A percentile compares a stretch with the other conserved stretches of the same genome.
Evolutionary conservation across 257 asterid genomes (phyloP).

Genomic region (Euphrasia confusa): DNA sequence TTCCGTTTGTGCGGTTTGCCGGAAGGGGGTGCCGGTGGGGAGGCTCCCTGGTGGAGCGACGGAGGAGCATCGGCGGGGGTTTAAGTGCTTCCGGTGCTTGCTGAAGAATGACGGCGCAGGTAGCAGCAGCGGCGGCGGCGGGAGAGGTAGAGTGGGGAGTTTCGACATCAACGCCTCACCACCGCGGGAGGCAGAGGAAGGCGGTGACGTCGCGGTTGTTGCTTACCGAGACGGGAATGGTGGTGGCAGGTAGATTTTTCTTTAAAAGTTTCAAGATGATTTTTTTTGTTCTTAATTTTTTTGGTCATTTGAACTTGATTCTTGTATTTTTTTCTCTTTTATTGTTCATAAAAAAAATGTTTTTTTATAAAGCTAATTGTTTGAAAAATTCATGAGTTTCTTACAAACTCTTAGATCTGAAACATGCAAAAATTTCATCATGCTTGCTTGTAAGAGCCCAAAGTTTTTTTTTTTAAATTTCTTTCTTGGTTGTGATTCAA

Average conservation of each 20-base stretch:
- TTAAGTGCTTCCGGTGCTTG: constrained; percentile 67
- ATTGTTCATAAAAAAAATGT: neutral
- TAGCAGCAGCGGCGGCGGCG: constrained; percentile 20
- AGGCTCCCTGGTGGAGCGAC: constrained; percentile 26
- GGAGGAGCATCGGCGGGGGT: constrained; percentile 38
- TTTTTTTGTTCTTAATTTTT: neutral
- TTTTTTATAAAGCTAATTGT: neutral
- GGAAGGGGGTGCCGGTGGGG: constrained; percentile 42
- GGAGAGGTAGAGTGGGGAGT: constrained; percentile 36
- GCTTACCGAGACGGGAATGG: constrained; percentile 35
- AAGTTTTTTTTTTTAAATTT: neutral
- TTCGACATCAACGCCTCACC: constrained; percentile 72
- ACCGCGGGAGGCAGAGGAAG: constrained; percentile 62
- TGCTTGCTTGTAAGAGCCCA: constrained; percentile 7
- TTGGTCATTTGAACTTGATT: neutral
- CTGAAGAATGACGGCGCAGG: constrained; percentile 24
- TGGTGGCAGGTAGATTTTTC: constrained; percentile 46
- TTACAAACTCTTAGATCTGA: neutral
- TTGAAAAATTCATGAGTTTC: neutral
- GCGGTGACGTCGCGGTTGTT: constrained; percentile 33
- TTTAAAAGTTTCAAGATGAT: constrained; percentile 15
- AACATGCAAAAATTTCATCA: neutral
- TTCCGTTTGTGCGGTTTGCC: constrained; percentile 44
- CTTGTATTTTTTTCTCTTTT: neutral
- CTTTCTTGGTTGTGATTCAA: neutral